Evolutionary conservation across 768 basidiomycete genomes (phyloP), one percentile per base, ranked within the genome.

Genomic region (Leccinum uliginosum): DNA sequence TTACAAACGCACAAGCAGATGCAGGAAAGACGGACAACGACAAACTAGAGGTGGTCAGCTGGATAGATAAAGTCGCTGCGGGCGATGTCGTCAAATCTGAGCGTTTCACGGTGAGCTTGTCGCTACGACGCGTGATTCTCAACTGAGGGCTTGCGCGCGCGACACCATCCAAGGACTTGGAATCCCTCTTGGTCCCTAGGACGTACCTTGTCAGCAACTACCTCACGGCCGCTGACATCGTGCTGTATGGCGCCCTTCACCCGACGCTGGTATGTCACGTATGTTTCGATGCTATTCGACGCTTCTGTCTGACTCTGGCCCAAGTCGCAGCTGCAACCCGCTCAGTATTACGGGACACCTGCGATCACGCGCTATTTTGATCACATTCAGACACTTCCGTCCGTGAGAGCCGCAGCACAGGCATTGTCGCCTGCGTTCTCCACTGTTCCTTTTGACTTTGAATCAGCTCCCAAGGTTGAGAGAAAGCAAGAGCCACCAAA

Each of bases 291-390:
- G 14, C 30, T 8, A 7, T 44, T 21, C 14, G 24, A 45, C 34
- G 2, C 32, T 27, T n/a, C 26, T 14, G 23, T 57, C 58, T 66
- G 32, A 71, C 53, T 19, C 32, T 4, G 4, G 10, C 17, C 57
- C 32, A 69, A 96, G 87, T 83, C 88, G 9, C 83, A 86, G 66
- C 76, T 89, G 17, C 80, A 84, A 64, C 78, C 89, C 5, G 62
- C 79, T n/a, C 83, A 89, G 67, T 88, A 91, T 76, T 87, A 91
- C 69, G 74, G 85, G 17, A 81, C 85, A 54, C 93, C 96, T 6
- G 81, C 91, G 21, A 71, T 98, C 38, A 90, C 90, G 43, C 90
- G 97, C 46, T 98, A 96, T 79, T 96, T 98, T 69, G 89, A 95
- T 73, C 93, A 98, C 73, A 82, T 99, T 57, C 96, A 98, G 75